phyloP scores from a whole-genome alignment of 768 basidiomycete genomes.

The Gloeopeniophorella convolvens region DNA sequence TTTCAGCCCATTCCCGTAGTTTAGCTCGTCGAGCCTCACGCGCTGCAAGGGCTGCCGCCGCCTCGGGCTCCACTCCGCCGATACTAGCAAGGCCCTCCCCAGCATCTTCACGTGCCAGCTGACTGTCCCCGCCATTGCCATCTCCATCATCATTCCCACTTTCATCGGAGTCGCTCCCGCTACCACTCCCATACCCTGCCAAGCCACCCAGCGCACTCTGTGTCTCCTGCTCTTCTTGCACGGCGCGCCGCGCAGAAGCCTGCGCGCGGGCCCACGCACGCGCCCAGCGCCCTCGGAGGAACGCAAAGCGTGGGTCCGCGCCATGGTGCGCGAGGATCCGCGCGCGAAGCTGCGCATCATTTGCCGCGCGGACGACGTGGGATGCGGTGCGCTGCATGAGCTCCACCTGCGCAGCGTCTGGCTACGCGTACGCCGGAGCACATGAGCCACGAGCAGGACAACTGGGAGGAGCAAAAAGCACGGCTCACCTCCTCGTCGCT shows the following conservation, averaged over 20 bases:
- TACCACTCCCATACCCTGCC: constrained; percentile 42
- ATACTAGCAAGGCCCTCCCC: not conserved
- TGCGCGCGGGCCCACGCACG: constrained; percentile 55
- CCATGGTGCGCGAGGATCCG: constrained; percentile 86
- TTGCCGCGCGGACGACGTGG: constrained; percentile 64
- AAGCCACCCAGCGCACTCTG: constrained; percentile 41
- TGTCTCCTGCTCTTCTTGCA: constrained; percentile 23
- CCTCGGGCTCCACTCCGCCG: not conserved
- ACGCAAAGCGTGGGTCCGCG: constrained; percentile 69
- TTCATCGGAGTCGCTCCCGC: constrained; percentile 26
- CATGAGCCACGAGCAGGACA: not conserved
- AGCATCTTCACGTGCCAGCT: not conserved
- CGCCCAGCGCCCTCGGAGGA: constrained; percentile 73
- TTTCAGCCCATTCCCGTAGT: constrained; percentile 53
- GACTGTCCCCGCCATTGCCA: constrained; percentile 20
- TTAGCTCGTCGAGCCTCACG: constrained; percentile 48
- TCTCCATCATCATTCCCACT: constrained; percentile 6
- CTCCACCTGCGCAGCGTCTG: constrained; percentile 49
- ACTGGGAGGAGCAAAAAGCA: not conserved
- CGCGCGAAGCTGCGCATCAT: constrained; percentile 79
- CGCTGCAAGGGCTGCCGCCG: constrained; percentile 13
- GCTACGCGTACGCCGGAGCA: constrained; percentile 32
- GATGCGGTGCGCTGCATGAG: constrained; percentile 72
- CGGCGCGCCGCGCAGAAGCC: constrained; percentile 34
- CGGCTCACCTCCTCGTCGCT: constrained; percentile 61